A percentile compares a stretch with the other conserved stretches of the same genome.
Evolutionary conservation across 306 rosid species (phyloP).

Genomic region (Lathyrus aphaca): DNA sequence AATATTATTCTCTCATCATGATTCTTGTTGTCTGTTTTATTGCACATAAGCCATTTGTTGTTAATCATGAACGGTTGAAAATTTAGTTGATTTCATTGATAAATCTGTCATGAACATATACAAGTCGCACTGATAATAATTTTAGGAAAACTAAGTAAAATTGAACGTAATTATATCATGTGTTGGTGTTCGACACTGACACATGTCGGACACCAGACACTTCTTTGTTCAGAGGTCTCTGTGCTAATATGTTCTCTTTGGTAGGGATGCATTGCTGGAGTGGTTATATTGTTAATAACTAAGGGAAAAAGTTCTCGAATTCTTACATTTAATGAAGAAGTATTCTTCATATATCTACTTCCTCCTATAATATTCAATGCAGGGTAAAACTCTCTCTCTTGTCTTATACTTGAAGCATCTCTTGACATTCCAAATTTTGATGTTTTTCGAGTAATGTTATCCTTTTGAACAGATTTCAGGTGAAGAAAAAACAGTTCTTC

Average conservation of each 20-base stretch:
- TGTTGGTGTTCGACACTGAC: too few species aligned
- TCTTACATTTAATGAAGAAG: constrained; percentile 71
- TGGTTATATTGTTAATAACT: constrained; percentile 57
- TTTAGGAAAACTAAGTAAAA: too few species aligned
- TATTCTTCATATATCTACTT: constrained; percentile 93
- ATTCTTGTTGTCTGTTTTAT: background rate
- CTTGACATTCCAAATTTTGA: background rate
- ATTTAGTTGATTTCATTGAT: background rate
- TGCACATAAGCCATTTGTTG: constrained; percentile 2
- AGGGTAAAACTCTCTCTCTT: constrained; percentile 56
- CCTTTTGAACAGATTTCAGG: constrained; percentile 72
- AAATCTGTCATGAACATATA: too few species aligned
- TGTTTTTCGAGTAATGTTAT: constrained; percentile 5
- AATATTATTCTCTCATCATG: background rate
- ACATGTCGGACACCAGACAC: too few species aligned
- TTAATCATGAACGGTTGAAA: constrained; percentile 1
- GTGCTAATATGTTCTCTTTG: constrained; percentile 10
- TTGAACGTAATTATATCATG: too few species aligned
- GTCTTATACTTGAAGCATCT: constrained; percentile 21
- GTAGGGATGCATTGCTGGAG: constrained; percentile 74
- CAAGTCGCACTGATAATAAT: too few species aligned
- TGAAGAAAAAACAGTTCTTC: constrained; percentile 93
- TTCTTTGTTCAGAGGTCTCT: too few species aligned
- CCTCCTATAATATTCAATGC: constrained; percentile 98
- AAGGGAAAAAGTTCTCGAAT: constrained; percentile 81